Evolutionary conservation across 148 eudicot genomes (phyloP), one percentile per base, ranked within the genome.

Genomic region (Rheum nobile): DNA sequence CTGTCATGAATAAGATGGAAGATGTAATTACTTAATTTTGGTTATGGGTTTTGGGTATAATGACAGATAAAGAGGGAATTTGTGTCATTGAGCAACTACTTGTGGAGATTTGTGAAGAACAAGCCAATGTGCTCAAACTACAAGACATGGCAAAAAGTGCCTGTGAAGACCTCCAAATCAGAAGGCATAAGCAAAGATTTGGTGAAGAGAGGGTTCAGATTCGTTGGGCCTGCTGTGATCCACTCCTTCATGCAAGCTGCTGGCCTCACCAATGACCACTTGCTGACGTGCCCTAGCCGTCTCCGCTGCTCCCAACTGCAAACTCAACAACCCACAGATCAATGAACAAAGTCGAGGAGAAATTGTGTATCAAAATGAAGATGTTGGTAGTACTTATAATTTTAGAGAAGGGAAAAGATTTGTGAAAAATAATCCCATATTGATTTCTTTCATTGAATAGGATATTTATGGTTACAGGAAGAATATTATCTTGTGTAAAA

Each of bases 171-270:
- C 34, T 89, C 96, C 0, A 93, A 93, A 85, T 89, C 98, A 35
- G 96, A 93, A 61, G 71, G 78, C 73, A 88, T 93, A 34, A 93
- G 98, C 92, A 93, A 91, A 79, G 98, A 89, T 82, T 83, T 93
- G 81, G 91, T 93, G 34, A 84, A 85, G 75, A 89, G 93, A 75
- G 98, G 96, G 14, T 89, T 93, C 74, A 73, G 98, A 75, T 80
- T 80, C 6, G 96, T 93, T 35, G 98, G 98, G 38, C 96, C 98
- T n/a, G 89, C 94, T 0, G 92, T 87, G 16, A 83, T 91, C 59
- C 90, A 90, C 84, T 91, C 98, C 6, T 93, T 93, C 80, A 90
- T 93, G 94, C 92, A 93, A 73, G 96, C 98, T 0, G 88, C 89
- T 34, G 98, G 98, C 74, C 89, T 93, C 59, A 90, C 94, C 48